Base-by-base conservation (phyloP, 2,329 filamentous ascomycete species). In the Aspergillus fructus region DNA sequence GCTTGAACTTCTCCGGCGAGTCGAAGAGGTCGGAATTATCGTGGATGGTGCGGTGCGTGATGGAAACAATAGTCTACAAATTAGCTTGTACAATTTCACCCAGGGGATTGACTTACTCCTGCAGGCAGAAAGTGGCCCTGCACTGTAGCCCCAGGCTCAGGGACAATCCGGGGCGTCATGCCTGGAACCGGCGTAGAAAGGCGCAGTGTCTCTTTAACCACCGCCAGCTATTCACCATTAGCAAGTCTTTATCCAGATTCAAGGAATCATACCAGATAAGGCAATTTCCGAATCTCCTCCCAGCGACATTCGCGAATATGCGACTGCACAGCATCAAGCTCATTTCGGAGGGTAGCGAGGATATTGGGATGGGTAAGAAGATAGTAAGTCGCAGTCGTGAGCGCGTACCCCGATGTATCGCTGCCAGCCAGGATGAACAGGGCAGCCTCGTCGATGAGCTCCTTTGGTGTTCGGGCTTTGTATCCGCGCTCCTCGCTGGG, bases 401-500 rank as follows among this genome's bases (percentile, higher is more conserved):
- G 58, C 0, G 80, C 80, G 49, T 84, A 80, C 23, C 78, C 79
- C 0, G 80, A 83, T 0, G 81, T 84, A 56, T 83, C 79, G 9
- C 83, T 81, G 0, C 81, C 81, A 0, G 81, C 82, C 15, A 40
- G 33, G 19, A 49, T 49, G 21, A 49, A 49, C 1, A 34, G 24
- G 21, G 40, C 39, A 2, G 48, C 23, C n/a, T 49, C 48, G 19
- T 49, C 48, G 7, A 34, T 15, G 11, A 49, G 48, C 4, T 49
- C 39, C 11, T 49, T 49, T 8, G 48, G 48, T 3, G 19, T 17
- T 4, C 40, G 30, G 12, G 17, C 48, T 6, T 5, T 23, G 1
- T 19, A 17, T 24, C 40, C 19, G 11, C 8, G 48, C 12, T 5
- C 8, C 23, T 39, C 33, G 3, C 19, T 19, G 6, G 40, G 39